Base-by-base conservation (phyloP, 345 rosid species). In the Theobroma cacao region DNA sequence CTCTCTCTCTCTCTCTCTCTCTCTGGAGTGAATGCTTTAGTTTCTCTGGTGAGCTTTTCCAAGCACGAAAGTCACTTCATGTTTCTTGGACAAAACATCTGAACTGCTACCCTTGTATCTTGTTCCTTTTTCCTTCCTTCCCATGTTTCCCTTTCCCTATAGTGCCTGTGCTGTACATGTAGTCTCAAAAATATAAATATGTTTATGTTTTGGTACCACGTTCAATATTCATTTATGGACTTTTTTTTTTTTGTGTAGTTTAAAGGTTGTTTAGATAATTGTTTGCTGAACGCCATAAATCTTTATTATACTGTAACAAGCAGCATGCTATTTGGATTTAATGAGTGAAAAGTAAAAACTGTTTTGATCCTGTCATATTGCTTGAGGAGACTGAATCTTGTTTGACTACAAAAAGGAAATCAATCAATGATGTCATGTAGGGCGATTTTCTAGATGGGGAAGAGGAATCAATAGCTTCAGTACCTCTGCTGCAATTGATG, bases 401-500 rank as follows among this genome's bases (percentile, higher is more conserved):
- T 33, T 38, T 36, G n/a, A 63, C 2, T 34, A 3, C 24, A 69
- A 69, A 28, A 47, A 28, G 2, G 2, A 69, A 47, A n/a, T n/a
- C n/a, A 45, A 69, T 69, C 10, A 30, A 33, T 52, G 20, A 31
- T 72, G 30, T 20, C 33, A 48, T 72, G 75, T 61, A 72, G 75
- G 75, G n/a, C 12, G 30, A 52, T 20, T 50, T 50, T 52, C 75
- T 4, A 72, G 75, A 0, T 55, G 67, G 67, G 34, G 33, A 75
- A 68, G 79, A 75, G 50, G 75, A 53, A 26, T 58, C 38, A 40
- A 36, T 22, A 52, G 82, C 34, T 70, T 56, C 30, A 50, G 58
- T 30, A 52, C 64, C 7, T 22, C 77, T 61, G 65, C 72, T 67
- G 62, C 80, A 43, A n/a, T 30, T 41, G 78, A 77, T 72, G 77